These are phyloP conservation scores for Metschnikowia santaceciliae DNA, from an alignment of 805 yeast genomes.

Conservation along the genomic window DNA sequence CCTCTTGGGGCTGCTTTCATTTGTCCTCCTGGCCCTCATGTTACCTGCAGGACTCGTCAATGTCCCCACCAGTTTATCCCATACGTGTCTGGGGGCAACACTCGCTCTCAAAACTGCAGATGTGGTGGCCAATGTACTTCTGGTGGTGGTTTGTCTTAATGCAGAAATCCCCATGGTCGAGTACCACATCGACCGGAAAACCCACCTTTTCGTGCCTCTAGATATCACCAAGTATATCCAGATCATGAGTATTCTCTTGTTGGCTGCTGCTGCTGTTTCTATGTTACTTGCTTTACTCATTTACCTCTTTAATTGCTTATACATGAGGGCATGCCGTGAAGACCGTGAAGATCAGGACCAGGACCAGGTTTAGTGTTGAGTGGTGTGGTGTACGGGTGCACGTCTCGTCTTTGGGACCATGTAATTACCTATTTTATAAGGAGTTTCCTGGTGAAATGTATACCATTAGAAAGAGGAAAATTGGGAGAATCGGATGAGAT, in stretches of 20 bases:
- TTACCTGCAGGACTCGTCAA: slow-evolving; percentile 13
- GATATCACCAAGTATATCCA: slow-evolving; percentile 31
- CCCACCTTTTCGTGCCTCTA: slow-evolving; percentile 13
- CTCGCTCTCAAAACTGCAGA: slow-evolving; percentile 20
- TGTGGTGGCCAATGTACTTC: slow-evolving; percentile 15
- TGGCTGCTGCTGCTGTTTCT: slow-evolving; percentile 14
- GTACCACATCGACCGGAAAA: slow-evolving; percentile 20
- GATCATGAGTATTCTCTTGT: slow-evolving; percentile 12
- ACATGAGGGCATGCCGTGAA: not conserved
- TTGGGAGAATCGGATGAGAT: no score
- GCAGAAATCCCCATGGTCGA: slow-evolving; percentile 21
- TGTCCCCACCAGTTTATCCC: slow-evolving; percentile 8
- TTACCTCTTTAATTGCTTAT: slow-evolving; percentile 6
- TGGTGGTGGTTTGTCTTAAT: slow-evolving; percentile 21
- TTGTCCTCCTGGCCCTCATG: slow-evolving; percentile 12
- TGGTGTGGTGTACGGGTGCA: no score
- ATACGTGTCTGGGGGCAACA: slow-evolving; percentile 16
- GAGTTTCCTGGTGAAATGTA: no score
- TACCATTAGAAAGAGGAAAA: no score
- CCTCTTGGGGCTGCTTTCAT: slow-evolving; percentile 15
- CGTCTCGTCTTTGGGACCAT: no score
- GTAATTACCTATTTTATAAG: no score
- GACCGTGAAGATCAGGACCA: no score
- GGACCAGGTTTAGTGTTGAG: no score
- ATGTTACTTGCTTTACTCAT: slow-evolving; percentile 15